These are phyloP conservation scores for Nicotiana benthamiana DNA, from an alignment of 257 asterid genomes.

Conservation along the genomic window DNA sequence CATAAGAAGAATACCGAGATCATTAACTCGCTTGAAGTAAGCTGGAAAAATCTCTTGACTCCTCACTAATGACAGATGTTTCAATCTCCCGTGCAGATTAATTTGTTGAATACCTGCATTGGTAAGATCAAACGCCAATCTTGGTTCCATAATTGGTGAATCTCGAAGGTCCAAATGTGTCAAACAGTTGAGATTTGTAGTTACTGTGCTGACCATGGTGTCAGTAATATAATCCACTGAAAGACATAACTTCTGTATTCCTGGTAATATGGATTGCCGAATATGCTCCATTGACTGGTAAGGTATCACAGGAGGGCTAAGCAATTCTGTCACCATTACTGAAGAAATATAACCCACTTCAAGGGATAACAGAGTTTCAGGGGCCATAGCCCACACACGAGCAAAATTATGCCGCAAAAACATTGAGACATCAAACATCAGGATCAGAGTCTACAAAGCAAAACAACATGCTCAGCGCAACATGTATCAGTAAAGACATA, in stretches of 20 bases:
- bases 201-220: slow-evolving; percentile 67
- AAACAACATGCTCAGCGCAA: slow-evolving; percentile 20
- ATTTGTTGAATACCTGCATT: slow-evolving; percentile 85
- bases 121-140: slow-evolving; percentile 78
- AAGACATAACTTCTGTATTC: slow-evolving; percentile 63
- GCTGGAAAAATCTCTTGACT: slow-evolving; percentile 77
- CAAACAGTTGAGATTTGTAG: slow-evolving; percentile 44
- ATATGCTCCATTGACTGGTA: slow-evolving; percentile 33
- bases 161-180: slow-evolving; percentile 91
- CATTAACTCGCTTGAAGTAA: slow-evolving; percentile 82
- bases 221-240: slow-evolving; percentile 91
- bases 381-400: slow-evolving; percentile 69
- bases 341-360: slow-evolving; percentile 87
- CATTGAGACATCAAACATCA: slow-evolving; percentile 82
- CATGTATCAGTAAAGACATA: not conserved
- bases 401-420: slow-evolving; percentile 69
- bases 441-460: slow-evolving; percentile 67
- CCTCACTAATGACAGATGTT: slow-evolving; percentile 80
- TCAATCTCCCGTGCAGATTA: slow-evolving; percentile 72
- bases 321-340: slow-evolving; percentile 74
- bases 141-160: slow-evolving; percentile 84
- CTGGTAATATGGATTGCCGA: slow-evolving; percentile 47
- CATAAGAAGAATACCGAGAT: slow-evolving; percentile 95
- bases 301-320: slow-evolving; percentile 53
- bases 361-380: slow-evolving; percentile 61